Evolutionary conservation across 2,329 filamentous ascomycete species (phyloP).

Genomic region (Hypoxylon sp.): DNA sequence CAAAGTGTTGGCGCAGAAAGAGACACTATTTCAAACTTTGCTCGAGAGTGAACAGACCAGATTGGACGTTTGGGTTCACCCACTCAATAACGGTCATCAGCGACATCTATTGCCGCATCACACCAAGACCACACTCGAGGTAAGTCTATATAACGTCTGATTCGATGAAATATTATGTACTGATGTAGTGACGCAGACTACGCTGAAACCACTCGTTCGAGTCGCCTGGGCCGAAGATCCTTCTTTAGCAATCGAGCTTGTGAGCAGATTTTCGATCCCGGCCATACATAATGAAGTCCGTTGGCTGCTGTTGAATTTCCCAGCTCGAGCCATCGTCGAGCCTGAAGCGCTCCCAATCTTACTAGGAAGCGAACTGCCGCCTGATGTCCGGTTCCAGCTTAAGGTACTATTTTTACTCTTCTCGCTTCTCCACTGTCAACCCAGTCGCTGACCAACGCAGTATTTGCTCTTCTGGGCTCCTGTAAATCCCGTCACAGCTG

Average conservation of each 20-base stretch:
- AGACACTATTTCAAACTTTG: constrained; percentile 84
- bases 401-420: constrained; percentile 69
- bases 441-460: constrained; percentile 61
- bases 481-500: constrained; percentile 91
- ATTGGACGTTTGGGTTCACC: constrained; percentile 90
- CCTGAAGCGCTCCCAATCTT: constrained; percentile 87
- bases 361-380: constrained; percentile 81
- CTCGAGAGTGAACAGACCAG: constrained; percentile 88
- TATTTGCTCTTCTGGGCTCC: constrained; percentile 95
- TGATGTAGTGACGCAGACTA: constrained; percentile 59
- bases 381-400: constrained; percentile 85
- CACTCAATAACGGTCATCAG: constrained; percentile 74
- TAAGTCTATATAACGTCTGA: constrained; percentile 48
- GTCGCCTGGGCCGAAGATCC: constrained; percentile 91
- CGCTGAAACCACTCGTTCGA: constrained; percentile 75
- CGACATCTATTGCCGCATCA: constrained; percentile 59
- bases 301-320: constrained; percentile 83
- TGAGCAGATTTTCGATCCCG: constrained; percentile 81
- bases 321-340: constrained; percentile 84
- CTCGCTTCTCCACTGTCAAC: background rate
- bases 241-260: constrained; percentile 88
- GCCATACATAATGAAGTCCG: constrained; percentile 83
- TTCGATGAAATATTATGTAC: constrained; percentile 26
- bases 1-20: constrained; percentile 81
- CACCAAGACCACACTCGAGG: constrained; percentile 60